Evolutionary conservation across 2,329 filamentous ascomycete genomes (phyloP), one percentile per base, ranked within the genome.

Genomic region (Aspergillus sp.): DNA sequence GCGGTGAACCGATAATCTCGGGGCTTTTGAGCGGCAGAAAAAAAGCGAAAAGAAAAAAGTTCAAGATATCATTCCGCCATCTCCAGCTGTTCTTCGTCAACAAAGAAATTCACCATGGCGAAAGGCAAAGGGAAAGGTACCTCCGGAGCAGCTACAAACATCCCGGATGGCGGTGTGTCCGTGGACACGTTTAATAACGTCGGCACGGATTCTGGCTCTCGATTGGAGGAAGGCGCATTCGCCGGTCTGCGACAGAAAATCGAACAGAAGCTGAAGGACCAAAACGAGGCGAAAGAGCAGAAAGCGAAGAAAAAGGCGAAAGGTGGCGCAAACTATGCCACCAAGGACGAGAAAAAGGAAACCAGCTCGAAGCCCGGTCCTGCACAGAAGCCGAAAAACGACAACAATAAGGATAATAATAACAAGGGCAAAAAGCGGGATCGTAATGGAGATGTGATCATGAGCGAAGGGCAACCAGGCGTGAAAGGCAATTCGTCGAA

Each of bases 381-480:
- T 29, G 58, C 62, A 38, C 50, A 55, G 29, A 51, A 54, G 27
- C 19, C 36, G 41, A 46, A 50, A 30, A 53, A 57, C 6, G 30
- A 32, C 30, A 9, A 32, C 8, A 32, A 32, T 5, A 32, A 32
- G 30, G 8, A 32, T 9, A 32, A 32, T 2, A 55, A 50, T 42
- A 52, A 48, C 42, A 53, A 65, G 41, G 69, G 69, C 47, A 72
- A 70, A 56, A 74, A 74, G 53, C 63, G 71, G 45, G 73, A 72
- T 57, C 66, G 67, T 52, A 71, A 67, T 53, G 71, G 71, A 12
- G 66, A 71, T 40, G 61, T 72, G 47, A 73, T 73, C 47, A 57
- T 62, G 32, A 58, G 59, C 27, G 60, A 65, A 29, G 58, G 63
- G 19, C 63, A 63, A 49, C 59, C 62, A 32, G 45, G 46, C 34